Evolutionary conservation across 345 rosid species (phyloP).

Genomic region (Eucalyptus regnans): DNA sequence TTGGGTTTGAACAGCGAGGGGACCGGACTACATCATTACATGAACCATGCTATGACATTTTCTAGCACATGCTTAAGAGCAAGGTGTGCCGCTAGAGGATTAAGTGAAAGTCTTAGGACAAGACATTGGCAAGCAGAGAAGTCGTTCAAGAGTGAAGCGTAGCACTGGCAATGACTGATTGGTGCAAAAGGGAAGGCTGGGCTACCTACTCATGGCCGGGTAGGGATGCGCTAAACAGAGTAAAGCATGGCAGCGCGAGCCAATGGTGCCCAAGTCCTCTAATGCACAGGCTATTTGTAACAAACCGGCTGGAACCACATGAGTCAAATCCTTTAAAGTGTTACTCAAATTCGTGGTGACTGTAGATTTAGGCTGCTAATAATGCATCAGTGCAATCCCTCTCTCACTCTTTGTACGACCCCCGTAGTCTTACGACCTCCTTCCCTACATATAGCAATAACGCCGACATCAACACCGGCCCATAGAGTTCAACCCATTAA

Average conservation of each 20-base stretch:
- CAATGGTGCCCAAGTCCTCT: background rate
- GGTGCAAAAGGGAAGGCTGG: background rate
- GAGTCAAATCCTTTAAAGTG: background rate
- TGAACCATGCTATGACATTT: background rate
- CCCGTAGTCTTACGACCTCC: background rate
- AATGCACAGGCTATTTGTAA: background rate
- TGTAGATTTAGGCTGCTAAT: background rate
- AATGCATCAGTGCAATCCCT: background rate
- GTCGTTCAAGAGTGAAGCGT: background rate
- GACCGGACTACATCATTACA: background rate
- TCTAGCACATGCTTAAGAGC: background rate
- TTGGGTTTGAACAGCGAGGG: background rate
- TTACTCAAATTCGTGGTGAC: background rate
- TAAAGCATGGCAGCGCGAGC: background rate
- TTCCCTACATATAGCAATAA: background rate
- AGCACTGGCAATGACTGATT: background rate
- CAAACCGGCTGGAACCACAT: background rate
- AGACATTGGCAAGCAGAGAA: background rate
- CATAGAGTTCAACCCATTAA: background rate
- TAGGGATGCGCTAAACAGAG: background rate
- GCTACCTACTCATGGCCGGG: background rate
- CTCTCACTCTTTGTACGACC: background rate
- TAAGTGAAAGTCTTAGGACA: background rate
- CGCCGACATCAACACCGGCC: background rate
- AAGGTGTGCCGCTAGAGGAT: background rate